Percentiles rank a stretch among this genome's conserved stretches.
phyloP scores from a whole-genome alignment of 345 rosid species.

The Bretschneidera sinensis region DNA sequence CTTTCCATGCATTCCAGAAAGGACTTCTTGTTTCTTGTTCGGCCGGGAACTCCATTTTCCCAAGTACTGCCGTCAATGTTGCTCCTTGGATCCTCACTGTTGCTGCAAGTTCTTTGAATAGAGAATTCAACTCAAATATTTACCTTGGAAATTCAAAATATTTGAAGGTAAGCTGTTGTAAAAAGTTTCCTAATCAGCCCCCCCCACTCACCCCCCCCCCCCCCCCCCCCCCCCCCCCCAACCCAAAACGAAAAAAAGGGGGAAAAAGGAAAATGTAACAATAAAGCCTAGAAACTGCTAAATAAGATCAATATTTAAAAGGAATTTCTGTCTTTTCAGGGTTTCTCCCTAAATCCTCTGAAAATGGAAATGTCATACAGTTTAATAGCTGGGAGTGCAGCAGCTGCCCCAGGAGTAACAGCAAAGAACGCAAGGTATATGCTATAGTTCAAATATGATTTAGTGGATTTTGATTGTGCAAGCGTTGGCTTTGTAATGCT shows the following conservation, averaged over 20 bases:
- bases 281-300: neutral
- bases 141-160: neutral
- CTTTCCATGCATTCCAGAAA: constrained; percentile 42
- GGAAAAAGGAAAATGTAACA: too few species aligned
- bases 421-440: constrained; percentile 40
- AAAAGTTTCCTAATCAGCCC: neutral
- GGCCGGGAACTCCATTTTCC: constrained; percentile 35
- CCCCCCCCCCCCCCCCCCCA: too few species aligned
- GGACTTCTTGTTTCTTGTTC: constrained; percentile 46
- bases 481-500: neutral
- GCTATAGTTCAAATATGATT: neutral
- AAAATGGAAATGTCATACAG: constrained; percentile 25
- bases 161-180: neutral
- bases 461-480: neutral
- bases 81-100: constrained; percentile 52
- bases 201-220: neutral
- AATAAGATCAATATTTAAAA: neutral
- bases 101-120: constrained; percentile 25
- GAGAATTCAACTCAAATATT: neutral
- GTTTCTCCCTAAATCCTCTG: constrained; percentile 38
- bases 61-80: constrained; percentile 24
- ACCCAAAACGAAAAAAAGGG: too few species aligned
- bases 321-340: constrained; percentile 25
- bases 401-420: constrained; percentile 45
- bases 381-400: constrained; percentile 34